Evolutionary conservation across 1,284 basidiomycete genomes (phyloP).

Genomic region (Cronartium ribicola): DNA sequence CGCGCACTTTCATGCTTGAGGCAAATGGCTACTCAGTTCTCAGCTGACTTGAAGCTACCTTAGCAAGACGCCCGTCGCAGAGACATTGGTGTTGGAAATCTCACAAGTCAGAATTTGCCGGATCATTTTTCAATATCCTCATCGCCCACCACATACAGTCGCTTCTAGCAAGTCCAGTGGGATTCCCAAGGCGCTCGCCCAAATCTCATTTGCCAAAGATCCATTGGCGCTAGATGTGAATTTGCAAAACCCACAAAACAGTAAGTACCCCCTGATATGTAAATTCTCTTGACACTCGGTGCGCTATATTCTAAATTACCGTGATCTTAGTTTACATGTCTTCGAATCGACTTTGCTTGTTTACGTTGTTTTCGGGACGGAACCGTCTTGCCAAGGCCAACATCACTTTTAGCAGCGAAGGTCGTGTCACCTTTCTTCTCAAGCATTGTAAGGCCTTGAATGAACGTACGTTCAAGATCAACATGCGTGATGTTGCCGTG

Average conservation of each 20-base stretch:
- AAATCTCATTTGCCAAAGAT: conserved; percentile 39
- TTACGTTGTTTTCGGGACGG: conserved; percentile 22
- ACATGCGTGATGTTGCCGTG: not conserved
- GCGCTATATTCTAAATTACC: not conserved
- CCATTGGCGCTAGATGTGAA: conserved; percentile 21
- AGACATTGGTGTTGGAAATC: conserved; percentile 53
- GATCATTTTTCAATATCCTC: conserved; percentile 51
- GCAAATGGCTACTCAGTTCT: not conserved
- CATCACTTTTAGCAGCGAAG: conserved; percentile 15
- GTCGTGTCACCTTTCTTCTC: conserved; percentile 5
- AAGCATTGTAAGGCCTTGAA: not conserved
- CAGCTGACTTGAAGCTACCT: conserved; percentile 3
- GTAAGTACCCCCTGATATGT: conserved; percentile 4
- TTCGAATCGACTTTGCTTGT: conserved; percentile 4
- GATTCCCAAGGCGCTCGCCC: not conserved
- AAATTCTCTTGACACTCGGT: not conserved
- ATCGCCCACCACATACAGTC: conserved; percentile 52
- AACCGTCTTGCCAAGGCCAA: conserved; percentile 16
- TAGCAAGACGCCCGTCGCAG: conserved; percentile 62
- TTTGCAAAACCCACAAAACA: conserved; percentile 18
- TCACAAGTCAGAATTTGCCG: conserved; percentile 50
- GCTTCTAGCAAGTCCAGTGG: not conserved
- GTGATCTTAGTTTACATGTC: conserved; percentile 11
- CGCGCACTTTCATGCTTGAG: no score
- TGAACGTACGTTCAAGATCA: not conserved